Evolutionary conservation across 2,329 filamentous ascomycete species (phyloP), one percentile per base, ranked within the genome.

Genomic region (Scleromitrula shiraiana): DNA sequence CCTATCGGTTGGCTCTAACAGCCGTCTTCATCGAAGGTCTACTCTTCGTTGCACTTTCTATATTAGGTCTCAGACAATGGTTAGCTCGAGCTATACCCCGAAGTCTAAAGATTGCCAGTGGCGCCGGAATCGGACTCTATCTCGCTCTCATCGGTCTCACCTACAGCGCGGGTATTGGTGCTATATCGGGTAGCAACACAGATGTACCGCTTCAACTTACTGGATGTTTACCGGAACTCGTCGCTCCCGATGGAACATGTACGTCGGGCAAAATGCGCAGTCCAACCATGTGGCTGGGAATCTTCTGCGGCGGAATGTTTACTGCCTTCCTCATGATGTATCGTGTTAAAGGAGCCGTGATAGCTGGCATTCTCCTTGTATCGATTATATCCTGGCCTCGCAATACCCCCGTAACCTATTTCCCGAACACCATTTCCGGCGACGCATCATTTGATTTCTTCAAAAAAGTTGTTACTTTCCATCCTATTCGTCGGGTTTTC

Each of bases 381-480:
- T 88, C 83, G 54, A 83, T 94, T 66, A 88, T 93, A 65, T 94
- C 87, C 7, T 95, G 88, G 88, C 88, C 88, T 0, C 78, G 88
- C 20, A 69, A 72, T 15, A 91, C 88, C 0, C 64, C 75, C 0
- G 82, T 94, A 49, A 91, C 88, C 5, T 88, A 85, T 65, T 94
- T 95, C 68, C 87, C 88, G 0, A 73, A 90, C 59, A 86, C 78
- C 0, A 56, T 72, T 0, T 65, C 82, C 2, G 88, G 88, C 33
- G 72, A 90, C 64, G 74, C 75, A 59, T 71, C 71, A 33, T 95
- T 94, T 65, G 73, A 90, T 59, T 95, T 94, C 68, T 95, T 95
- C 77, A 88, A 86, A 65, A 77, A 88, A 63, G 86, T 95, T 2
- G 88, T 91, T 35, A 81, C 82, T 20, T 93, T 95, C 71, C 87